Evolutionary conservation across 306 rosid species (phyloP).

Genomic region (Oxytropis ochrocephala): DNA sequence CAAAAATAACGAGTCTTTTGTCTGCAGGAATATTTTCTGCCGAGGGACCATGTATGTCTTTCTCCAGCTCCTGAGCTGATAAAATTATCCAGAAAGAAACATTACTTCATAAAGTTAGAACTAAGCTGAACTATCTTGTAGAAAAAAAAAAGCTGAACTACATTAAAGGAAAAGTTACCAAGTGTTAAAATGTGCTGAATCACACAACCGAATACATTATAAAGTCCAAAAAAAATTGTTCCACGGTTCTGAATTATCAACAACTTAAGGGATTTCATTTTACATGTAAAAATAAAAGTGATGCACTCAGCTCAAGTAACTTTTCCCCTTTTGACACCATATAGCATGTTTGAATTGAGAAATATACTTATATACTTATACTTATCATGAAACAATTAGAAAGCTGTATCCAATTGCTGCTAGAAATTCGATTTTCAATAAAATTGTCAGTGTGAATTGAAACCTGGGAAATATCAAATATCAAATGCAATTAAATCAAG

Average conservation of each 20-base stretch:
- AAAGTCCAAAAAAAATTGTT: neutral
- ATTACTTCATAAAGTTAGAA: conserved; percentile 14
- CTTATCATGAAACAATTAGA: neutral
- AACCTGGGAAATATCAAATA: neutral
- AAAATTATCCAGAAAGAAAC: conserved; percentile 26
- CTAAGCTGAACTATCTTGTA: neutral
- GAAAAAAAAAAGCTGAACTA: neutral
- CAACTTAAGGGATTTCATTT: neutral
- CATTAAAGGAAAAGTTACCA: conserved; percentile 3
- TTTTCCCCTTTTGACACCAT: neutral
- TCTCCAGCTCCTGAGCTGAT: conserved; percentile 98
- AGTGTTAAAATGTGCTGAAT: neutral
- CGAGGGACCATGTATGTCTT: conserved; percentile 62
- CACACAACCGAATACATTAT: neutral
- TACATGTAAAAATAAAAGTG: neutral
- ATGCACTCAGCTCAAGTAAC: neutral
- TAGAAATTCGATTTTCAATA: neutral
- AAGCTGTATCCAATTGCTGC: neutral
- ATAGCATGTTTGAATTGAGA: neutral
- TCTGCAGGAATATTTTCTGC: conserved; percentile 74
- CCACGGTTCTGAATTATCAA: neutral
- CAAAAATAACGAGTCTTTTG: conserved; percentile 69
- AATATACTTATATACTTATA: neutral
- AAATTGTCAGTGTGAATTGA: neutral
- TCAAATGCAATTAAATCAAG: neutral